A percentile compares a stretch with the other conserved stretches of the same genome.
phyloP scores from a whole-genome alignment of 2,329 filamentous ascomycete genomes.

The Aureobasidium sp. region DNA sequence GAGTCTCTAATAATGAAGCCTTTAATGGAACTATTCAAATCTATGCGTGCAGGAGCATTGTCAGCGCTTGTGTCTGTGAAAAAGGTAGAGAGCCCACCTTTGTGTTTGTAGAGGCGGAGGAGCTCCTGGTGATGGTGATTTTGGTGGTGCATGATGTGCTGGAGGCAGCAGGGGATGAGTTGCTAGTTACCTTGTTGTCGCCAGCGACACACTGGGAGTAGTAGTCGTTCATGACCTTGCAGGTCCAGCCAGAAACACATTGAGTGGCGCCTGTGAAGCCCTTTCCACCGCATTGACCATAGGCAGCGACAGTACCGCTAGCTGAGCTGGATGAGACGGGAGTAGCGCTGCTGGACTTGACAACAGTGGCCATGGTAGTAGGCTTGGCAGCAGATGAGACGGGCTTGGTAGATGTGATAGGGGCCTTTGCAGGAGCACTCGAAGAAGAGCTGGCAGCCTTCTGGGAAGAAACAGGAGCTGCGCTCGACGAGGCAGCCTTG shows the following conservation, averaged over 20 bases:
- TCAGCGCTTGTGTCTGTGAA: neutral
- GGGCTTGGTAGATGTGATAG: neutral
- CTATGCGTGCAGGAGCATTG: neutral
- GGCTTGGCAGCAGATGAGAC: neutral
- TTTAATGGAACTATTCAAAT: conserved; percentile 16
- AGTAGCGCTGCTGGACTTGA: conserved; percentile 6
- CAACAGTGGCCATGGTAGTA: conserved; percentile 5
- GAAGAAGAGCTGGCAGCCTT: neutral
- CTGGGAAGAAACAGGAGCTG: neutral
- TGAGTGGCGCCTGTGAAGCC: conserved; percentile 31
- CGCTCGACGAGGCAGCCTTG: neutral
- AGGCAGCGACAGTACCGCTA: conserved; percentile 3
- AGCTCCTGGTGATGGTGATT: conserved; percentile 14
- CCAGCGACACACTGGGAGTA: conserved; percentile 33
- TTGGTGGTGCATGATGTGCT: conserved; percentile 16
- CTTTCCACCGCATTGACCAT: conserved; percentile 31
- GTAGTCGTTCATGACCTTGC: conserved; percentile 29
- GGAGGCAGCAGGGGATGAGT: conserved; percentile 14
- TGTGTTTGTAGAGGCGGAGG: conserved; percentile 2
- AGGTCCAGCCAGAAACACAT: conserved; percentile 31
- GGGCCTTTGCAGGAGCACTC: neutral
- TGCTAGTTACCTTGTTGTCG: conserved; percentile 11
- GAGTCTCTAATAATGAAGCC: conserved; percentile 20
- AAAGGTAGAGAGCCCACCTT: neutral
- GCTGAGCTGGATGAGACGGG: neutral